Evolutionary conservation across 371 early-diverging fungal genomes (phyloP).

Genomic region (Mucor lusitanicus): DNA sequence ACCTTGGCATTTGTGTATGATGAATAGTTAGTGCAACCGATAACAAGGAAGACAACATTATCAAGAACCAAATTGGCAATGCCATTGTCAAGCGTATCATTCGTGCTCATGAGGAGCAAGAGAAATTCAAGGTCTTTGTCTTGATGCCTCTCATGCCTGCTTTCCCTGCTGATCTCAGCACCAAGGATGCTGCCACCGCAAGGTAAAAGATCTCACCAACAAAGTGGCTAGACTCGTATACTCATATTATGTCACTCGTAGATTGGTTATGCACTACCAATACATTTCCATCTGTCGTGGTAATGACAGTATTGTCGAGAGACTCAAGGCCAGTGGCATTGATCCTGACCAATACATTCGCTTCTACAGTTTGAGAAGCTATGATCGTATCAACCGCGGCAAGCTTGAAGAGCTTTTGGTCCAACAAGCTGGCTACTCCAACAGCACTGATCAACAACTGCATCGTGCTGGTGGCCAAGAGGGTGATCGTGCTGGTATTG

Average conservation of each 20-base stretch:
- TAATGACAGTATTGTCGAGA: conserved; percentile 58
- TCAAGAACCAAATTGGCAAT: conserved; percentile 79
- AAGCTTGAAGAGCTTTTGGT: conserved; percentile 38
- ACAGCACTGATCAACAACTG: conserved; percentile 21
- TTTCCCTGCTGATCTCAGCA: conserved; percentile 82
- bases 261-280: conserved; percentile 77
- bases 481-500: conserved; percentile 23
- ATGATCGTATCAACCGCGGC: conserved; percentile 58
- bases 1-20: conserved; percentile 20
- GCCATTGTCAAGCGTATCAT: conserved; percentile 82
- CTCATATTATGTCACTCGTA: background rate
- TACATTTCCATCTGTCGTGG: conserved; percentile 76
- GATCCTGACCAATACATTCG: conserved; percentile 67
- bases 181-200: conserved; percentile 77
- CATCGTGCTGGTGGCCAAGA: conserved; percentile 15
- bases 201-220: conserved; percentile 36
- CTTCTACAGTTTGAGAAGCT: conserved; percentile 73
- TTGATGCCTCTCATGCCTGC: conserved; percentile 94
- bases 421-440: conserved; percentile 36
- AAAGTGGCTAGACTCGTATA: background rate
- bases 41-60: conserved; percentile 45
- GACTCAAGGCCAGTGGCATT: conserved; percentile 59
- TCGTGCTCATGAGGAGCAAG: conserved; percentile 68
- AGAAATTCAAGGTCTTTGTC: conserved; percentile 85
- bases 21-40: conserved; percentile 65